Evolutionary conservation across 441 rosid species (phyloP).

Genomic region (Iberis amara): DNA sequence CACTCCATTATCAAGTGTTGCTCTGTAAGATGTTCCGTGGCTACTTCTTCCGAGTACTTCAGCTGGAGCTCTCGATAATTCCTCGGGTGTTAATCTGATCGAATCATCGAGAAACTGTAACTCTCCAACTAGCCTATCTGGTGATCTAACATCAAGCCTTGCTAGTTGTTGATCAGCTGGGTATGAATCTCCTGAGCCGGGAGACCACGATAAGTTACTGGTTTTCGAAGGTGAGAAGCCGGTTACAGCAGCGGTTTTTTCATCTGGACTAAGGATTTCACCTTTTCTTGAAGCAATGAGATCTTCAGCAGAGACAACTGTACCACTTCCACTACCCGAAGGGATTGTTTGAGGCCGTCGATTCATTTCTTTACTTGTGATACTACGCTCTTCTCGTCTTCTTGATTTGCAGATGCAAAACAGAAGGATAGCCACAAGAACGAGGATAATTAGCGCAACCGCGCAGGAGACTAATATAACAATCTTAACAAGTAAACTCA

Average conservation of each 20-base stretch:
- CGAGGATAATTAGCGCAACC: constrained; percentile 58
- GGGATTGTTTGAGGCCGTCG: constrained; percentile 45
- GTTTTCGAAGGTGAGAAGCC: constrained; percentile 87
- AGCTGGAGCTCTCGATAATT: constrained; percentile 93
- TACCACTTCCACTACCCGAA: constrained; percentile 60
- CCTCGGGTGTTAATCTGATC: constrained; percentile 80
- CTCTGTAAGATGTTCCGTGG: constrained; percentile 96
- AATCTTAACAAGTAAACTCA: constrained; percentile 52
- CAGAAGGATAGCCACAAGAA: constrained; percentile 68
- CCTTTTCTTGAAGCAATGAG: constrained; percentile 70
- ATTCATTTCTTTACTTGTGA: constrained; percentile 41
- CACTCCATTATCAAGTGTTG: constrained; percentile 80
- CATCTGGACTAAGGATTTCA: constrained; percentile 71
- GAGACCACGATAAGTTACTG: constrained; percentile 78
- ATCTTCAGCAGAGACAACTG: constrained; percentile 84
- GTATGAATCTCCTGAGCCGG: constrained; percentile 88
- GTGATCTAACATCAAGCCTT: constrained; percentile 86
- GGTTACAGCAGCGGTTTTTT: constrained; percentile 55
- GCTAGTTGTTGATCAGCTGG: constrained; percentile 68
- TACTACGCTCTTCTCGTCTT: constrained; percentile 37
- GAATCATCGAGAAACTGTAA: constrained; percentile 90
- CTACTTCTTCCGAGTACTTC: constrained; percentile 97
- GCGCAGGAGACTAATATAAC: constrained; percentile 73
- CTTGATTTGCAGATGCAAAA: constrained; percentile 59
- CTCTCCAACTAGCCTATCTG: constrained; percentile 88